Evolutionary conservation across 805 yeast species (phyloP).

Genomic region (Saccharomycopsis selenospora): DNA sequence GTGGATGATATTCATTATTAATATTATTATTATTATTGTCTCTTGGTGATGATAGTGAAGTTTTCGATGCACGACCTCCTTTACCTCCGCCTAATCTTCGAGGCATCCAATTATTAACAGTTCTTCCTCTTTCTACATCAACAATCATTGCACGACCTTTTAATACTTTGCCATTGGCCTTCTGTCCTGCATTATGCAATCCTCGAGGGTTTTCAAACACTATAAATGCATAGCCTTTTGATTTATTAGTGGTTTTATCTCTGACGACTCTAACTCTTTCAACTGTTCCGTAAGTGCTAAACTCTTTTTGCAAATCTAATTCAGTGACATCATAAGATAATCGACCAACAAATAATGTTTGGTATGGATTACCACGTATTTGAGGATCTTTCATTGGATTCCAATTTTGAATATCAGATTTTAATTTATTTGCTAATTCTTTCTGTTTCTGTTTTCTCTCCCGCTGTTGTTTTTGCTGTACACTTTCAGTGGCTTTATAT

Average conservation of each 20-base stretch:
- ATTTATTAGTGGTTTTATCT: constrained; percentile 43
- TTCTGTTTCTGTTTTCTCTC: constrained; percentile 23
- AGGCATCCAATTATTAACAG: constrained; percentile 63
- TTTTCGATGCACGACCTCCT: neutral
- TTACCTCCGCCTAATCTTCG: constrained; percentile 78
- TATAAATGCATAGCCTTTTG: constrained; percentile 81
- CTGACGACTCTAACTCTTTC: constrained; percentile 53
- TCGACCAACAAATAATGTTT: constrained; percentile 73
- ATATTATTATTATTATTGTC: neutral
- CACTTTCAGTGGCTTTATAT: constrained; percentile 29
- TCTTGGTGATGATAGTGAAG: neutral
- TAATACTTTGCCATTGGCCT: constrained; percentile 46
- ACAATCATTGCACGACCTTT: constrained; percentile 53
- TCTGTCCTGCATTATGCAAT: constrained; percentile 55
- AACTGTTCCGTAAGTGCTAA: constrained; percentile 62
- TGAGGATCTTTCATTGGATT: constrained; percentile 52
- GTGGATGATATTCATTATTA: neutral
- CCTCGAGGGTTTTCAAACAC: constrained; percentile 56
- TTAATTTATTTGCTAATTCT: constrained; percentile 14
- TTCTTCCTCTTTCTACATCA: constrained; percentile 65
- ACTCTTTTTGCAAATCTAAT: constrained; percentile 55
- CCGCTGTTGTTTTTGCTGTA: constrained; percentile 27
- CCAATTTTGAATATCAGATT: constrained; percentile 37
- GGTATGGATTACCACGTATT: constrained; percentile 62
- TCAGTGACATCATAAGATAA: constrained; percentile 60